Conservation (phyloP, 164 flowering plant genomes). For the Akebia trifoliata region DNA sequence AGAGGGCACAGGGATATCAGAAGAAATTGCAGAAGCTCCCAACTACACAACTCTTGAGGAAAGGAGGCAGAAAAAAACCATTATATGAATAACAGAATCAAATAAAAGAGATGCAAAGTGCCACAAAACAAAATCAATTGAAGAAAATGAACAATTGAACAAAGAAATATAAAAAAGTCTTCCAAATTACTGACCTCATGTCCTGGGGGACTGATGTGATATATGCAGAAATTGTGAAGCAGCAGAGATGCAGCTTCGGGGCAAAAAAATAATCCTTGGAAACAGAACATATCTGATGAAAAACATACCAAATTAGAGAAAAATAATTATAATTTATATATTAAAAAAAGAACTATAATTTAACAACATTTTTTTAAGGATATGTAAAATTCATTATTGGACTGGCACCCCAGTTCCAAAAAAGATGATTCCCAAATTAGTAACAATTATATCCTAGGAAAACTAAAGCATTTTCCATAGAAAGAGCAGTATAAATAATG, state of each 20-base stretch:
- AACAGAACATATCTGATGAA: conserved; percentile 75
- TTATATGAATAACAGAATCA: conserved; percentile 12
- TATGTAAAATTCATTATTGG: background rate
- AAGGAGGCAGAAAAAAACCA: conserved; percentile 18
- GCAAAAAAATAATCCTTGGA: conserved; percentile 80
- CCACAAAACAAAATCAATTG: background rate
- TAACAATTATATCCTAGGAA: too few relatives aligned
- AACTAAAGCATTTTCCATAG: too few relatives aligned
- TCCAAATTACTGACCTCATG: conserved; percentile 69
- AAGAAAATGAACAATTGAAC: background rate
- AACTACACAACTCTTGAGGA: conserved; percentile 53
- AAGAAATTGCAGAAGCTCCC: conserved; percentile 52
- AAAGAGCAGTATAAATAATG: background rate
- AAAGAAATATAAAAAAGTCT: conserved; percentile 2
- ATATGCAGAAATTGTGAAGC: conserved; percentile 84
- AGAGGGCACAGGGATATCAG: conserved; percentile 43
- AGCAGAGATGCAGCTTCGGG: conserved; percentile 83
- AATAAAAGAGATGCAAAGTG: background rate
- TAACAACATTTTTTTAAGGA: background rate
- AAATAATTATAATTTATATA: too few relatives aligned
- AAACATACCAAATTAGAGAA: background rate
- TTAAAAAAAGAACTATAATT: too few relatives aligned
- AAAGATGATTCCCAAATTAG: background rate
- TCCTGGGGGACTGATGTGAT: conserved; percentile 86
- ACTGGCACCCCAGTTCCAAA: too few relatives aligned